These are phyloP conservation scores for Beta vulgaris DNA, from an alignment of 148 eudicot species.

Conservation along the genomic window DNA sequence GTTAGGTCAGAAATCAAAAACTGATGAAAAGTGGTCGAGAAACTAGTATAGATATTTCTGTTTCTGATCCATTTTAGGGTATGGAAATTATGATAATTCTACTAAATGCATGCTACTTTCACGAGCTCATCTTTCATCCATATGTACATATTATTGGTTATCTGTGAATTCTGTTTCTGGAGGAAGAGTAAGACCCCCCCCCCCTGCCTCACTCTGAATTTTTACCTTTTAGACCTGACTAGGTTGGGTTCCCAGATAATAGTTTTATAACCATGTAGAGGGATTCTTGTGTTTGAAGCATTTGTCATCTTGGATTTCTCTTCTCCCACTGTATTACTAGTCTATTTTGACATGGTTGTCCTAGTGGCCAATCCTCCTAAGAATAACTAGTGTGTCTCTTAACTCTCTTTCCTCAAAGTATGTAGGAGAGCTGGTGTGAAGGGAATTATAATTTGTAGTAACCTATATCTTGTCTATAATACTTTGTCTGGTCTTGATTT, in stretches of 20 bases:
- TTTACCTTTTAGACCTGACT: background rate
- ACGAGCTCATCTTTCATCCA: background rate
- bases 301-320: background rate
- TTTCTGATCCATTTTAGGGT: background rate
- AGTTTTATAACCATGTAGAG: background rate
- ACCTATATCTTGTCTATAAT: background rate
- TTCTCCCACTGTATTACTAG: background rate
- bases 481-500: background rate
- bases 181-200: background rate
- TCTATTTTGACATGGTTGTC: too few relatives aligned
- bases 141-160: background rate
- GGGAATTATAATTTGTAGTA: background rate
- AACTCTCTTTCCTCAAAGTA: background rate
- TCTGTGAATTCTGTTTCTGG: background rate
- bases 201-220: background rate
- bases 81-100: background rate
- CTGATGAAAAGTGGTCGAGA: background rate
- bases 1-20: background rate
- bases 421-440: background rate
- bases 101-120: background rate
- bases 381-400: background rate
- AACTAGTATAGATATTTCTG: background rate
- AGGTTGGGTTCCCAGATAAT: background rate
- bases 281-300: conserved; percentile 2
- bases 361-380: too few relatives aligned